Conservation (phyloP, 495 filamentous ascomycete genomes). For the Penicillium parvum region DNA sequence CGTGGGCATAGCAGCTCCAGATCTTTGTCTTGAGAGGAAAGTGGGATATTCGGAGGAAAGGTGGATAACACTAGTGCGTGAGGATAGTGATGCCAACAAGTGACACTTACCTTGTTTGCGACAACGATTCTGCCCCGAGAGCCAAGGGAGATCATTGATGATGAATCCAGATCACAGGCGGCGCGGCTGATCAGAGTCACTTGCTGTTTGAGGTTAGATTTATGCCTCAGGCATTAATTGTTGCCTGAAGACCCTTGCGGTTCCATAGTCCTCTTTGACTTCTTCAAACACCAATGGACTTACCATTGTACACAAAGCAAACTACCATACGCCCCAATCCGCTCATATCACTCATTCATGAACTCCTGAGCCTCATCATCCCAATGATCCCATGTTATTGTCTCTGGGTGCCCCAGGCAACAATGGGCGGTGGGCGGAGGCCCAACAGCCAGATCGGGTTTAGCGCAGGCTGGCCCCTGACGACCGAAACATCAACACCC, state of each 20-base stretch:
- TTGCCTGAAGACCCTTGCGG: too few species aligned
- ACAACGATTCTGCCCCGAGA: too few species aligned
- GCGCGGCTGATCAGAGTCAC: slow-evolving; percentile 9
- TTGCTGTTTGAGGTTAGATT: neutral
- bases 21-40: slow-evolving; percentile 5
- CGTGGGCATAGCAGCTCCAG: slow-evolving; percentile 37
- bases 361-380: too few species aligned
- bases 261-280: too few species aligned
- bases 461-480: slow-evolving; percentile 27
- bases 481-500: slow-evolving; percentile 30
- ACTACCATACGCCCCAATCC: too few species aligned
- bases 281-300: neutral
- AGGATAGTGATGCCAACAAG: too few species aligned
- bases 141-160: slow-evolving; percentile 12
- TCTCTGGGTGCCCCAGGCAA: neutral
- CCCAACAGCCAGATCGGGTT: slow-evolving; percentile 6
- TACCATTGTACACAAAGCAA: too few species aligned
- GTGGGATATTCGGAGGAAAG: neutral
- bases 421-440: slow-evolving; percentile 6
- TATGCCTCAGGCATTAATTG: slow-evolving; percentile 1
- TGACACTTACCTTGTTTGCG: slow-evolving; percentile 6
- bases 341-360: neutral
- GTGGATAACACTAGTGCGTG: neutral
- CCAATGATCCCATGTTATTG: too few species aligned
- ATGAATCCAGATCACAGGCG: slow-evolving; percentile 25